These are phyloP conservation scores for Malania oleifera DNA, from an alignment of 164 flowering plant genomes.

Conservation along the genomic window DNA sequence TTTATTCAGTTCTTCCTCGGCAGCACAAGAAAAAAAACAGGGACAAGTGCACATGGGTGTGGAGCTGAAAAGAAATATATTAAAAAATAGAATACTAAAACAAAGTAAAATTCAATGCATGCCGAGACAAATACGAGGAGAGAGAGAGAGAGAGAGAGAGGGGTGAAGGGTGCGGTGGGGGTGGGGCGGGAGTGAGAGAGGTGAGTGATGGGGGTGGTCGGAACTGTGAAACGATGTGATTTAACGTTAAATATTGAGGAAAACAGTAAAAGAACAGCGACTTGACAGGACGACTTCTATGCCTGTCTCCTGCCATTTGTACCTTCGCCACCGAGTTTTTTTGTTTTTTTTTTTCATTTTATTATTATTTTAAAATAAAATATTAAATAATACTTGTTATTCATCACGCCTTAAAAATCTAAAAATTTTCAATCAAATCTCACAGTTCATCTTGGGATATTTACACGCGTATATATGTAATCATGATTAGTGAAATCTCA, in stretches of 20 bases:
- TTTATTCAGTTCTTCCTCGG: slow-evolving; percentile 8
- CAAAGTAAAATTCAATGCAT: no score
- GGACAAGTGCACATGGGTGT: slow-evolving; percentile 29
- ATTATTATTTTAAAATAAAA: no score
- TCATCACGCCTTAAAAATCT: no score
- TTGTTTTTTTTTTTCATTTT: no score
- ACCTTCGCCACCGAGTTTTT: no score
- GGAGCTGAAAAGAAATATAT: background rate
- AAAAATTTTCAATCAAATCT: no score
- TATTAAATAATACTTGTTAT: no score
- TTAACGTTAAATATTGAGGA: slow-evolving; percentile 37
- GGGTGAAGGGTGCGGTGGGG: background rate
- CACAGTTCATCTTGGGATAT: no score
- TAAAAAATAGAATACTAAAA: background rate
- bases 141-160: background rate
- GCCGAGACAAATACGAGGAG: slow-evolving; percentile 10
- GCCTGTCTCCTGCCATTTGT: no score
- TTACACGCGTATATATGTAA: no score
- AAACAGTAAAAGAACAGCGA: slow-evolving; percentile 36
- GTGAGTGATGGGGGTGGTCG: background rate
- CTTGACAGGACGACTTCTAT: slow-evolving; percentile 38
- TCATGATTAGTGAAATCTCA: no score
- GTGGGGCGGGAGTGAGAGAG: background rate
- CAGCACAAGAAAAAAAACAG: slow-evolving; percentile 21
- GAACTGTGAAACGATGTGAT: slow-evolving; percentile 44